phyloP scores from a whole-genome alignment of 2,329 filamentous ascomycete species.

The Geosmithia flava region DNA sequence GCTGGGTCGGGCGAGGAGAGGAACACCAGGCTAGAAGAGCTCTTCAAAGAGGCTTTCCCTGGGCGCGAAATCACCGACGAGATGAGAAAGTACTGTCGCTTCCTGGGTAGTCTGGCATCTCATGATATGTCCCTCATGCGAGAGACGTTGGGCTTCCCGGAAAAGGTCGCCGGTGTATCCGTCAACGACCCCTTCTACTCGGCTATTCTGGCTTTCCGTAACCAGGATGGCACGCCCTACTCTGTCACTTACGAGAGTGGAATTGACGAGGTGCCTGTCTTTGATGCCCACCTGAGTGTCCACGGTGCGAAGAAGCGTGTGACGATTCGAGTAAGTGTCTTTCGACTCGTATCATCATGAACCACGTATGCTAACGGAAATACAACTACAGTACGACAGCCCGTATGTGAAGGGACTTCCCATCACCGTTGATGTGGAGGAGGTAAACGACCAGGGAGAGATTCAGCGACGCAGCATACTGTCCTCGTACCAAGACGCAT shows the following conservation, averaged over 20 bases:
- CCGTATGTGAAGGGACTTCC: slow-evolving; percentile 39
- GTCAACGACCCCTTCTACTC: slow-evolving; percentile 22
- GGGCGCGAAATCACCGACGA: slow-evolving; percentile 14
- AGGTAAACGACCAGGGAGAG: slow-evolving; percentile 21
- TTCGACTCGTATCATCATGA: background rate
- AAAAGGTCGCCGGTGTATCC: slow-evolving; percentile 5
- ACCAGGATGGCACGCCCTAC: slow-evolving; percentile 15
- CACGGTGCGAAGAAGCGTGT: slow-evolving; percentile 39
- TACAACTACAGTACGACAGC: slow-evolving; percentile 28
- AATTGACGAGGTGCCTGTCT: slow-evolving; percentile 34
- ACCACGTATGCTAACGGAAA: background rate
- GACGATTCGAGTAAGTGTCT: slow-evolving; percentile 14
- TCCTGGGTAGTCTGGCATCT: slow-evolving; percentile 32
- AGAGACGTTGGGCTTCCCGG: slow-evolving; percentile 20
- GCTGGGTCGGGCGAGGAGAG: slow-evolving; percentile 6
- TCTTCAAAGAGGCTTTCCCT: slow-evolving; percentile 12
- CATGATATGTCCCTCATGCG: slow-evolving; percentile 40
- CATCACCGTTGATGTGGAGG: slow-evolving; percentile 29
- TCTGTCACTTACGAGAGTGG: slow-evolving; percentile 41
- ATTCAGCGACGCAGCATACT: slow-evolving; percentile 10
- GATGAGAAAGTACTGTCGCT: slow-evolving; percentile 18
- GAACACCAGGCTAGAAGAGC: slow-evolving; percentile 9
- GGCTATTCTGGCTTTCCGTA: slow-evolving; percentile 1
- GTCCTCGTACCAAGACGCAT: slow-evolving; percentile 27
- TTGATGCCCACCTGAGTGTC: slow-evolving; percentile 35